Evolutionary conservation across 441 rosid genomes (phyloP).

Genomic region (Rhodomyrtus psidioides): DNA sequence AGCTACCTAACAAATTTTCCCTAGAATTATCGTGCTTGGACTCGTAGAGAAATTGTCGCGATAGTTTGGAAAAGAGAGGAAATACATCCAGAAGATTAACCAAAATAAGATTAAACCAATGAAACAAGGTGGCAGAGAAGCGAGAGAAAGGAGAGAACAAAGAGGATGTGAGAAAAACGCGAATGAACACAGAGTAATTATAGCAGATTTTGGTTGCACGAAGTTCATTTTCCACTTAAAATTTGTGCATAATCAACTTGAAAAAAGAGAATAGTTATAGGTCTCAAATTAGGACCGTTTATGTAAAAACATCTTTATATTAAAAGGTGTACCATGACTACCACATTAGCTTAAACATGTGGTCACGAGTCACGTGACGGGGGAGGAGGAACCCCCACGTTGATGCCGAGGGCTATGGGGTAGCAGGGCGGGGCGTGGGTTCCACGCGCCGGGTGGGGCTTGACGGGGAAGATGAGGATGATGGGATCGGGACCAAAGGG

Average conservation of each 20-base stretch:
- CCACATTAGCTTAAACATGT: conserved; percentile 25
- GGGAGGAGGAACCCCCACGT: conserved; percentile 18
- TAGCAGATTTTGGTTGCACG: neutral
- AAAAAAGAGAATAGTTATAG: neutral
- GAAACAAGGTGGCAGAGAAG: neutral
- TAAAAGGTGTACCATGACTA: neutral
- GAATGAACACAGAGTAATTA: neutral
- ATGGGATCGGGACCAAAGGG: conserved; percentile 1
- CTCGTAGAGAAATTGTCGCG: neutral
- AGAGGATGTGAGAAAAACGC: neutral
- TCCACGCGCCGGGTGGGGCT: conserved; percentile 42
- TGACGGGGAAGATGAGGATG: conserved; percentile 15
- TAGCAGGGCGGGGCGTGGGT: neutral
- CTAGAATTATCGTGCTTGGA: neutral
- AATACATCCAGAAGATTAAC: neutral
- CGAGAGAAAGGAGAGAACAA: conserved; percentile 17
- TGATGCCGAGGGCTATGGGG: conserved; percentile 63
- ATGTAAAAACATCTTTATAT: neutral
- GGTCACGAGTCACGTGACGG: conserved; percentile 55
- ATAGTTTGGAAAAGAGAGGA: neutral
- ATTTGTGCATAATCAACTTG: neutral
- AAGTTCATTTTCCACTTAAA: neutral
- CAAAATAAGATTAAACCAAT: neutral
- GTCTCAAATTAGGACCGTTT: neutral
- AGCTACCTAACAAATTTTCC: neutral